phyloP scores from a whole-genome alignment of 257 asterid genomes.

The Ehretia macrophylla region DNA sequence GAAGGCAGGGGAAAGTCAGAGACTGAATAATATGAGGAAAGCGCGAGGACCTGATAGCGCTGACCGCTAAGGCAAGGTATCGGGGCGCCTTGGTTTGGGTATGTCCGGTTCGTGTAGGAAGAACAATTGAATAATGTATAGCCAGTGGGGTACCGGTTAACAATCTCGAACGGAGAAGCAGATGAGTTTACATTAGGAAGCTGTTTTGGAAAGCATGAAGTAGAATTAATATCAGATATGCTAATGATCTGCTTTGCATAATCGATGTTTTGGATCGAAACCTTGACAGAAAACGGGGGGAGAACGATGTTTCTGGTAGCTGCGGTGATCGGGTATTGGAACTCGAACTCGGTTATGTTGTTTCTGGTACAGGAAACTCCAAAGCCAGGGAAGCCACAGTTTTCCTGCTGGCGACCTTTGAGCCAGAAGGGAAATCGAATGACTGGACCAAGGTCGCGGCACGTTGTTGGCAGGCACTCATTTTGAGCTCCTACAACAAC shows the following conservation, averaged over 20 bases:
- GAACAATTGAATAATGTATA: constrained; percentile 62
- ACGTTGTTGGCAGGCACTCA: constrained; percentile 53
- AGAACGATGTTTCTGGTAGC: constrained; percentile 30
- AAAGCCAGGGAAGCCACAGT: constrained; percentile 58
- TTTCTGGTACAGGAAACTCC: constrained; percentile 43
- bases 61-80: constrained; percentile 40
- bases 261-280: constrained; percentile 30
- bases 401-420: constrained; percentile 39
- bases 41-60: constrained; percentile 30
- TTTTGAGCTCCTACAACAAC: constrained; percentile 37
- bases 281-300: constrained; percentile 35
- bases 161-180: constrained; percentile 29
- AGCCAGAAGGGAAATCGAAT: constrained; percentile 66
- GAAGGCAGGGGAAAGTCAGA: constrained; percentile 27
- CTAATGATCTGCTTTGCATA: constrained; percentile 35
- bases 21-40: constrained; percentile 20
- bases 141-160: constrained; percentile 8
- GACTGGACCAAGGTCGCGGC: constrained; percentile 41
- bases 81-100: not conserved
- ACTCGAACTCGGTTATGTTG: constrained; percentile 33
- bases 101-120: not conserved
- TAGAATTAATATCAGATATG: constrained; percentile 19
- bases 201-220: constrained; percentile 42
- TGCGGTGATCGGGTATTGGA: constrained; percentile 46
- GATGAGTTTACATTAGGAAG: constrained; percentile 29